phyloP scores from a whole-genome alignment of 73 alveolate species.

The Uronychia setigera region DNA sequence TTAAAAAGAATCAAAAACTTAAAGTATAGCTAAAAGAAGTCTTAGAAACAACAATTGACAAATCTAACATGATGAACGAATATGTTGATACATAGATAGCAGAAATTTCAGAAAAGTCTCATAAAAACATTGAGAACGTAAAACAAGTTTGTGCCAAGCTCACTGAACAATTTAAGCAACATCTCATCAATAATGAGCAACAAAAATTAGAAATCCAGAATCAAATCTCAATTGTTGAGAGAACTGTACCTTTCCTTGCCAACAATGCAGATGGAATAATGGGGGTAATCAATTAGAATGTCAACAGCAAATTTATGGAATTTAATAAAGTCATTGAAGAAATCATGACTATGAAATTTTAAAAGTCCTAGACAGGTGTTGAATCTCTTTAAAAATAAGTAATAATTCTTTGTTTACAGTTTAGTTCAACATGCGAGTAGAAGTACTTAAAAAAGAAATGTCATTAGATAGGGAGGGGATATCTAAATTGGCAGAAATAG shows the following conservation, averaged over 20 bases:
- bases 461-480: neutral
- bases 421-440: neutral
- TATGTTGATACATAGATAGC: conserved; percentile 47
- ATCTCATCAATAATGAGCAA: conserved; percentile 43
- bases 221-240: conserved; percentile 34
- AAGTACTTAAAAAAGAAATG: neutral
- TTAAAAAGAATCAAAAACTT: neutral
- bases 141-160: conserved; percentile 53
- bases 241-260: conserved; percentile 17
- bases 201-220: conserved; percentile 41
- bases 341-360: neutral
- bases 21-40: neutral
- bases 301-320: neutral
- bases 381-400: neutral
- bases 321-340: neutral
- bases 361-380: neutral
- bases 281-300: neutral
- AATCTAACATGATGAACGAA: conserved; percentile 11
- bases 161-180: conserved; percentile 54
- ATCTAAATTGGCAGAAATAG: neutral
- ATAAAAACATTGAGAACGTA: conserved; percentile 34
- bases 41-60: neutral
- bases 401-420: too few species aligned
- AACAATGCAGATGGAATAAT: neutral
- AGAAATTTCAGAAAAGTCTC: conserved; percentile 2